Conservation (phyloP, 257 asterid species). For the Nicotiana undulata region DNA sequence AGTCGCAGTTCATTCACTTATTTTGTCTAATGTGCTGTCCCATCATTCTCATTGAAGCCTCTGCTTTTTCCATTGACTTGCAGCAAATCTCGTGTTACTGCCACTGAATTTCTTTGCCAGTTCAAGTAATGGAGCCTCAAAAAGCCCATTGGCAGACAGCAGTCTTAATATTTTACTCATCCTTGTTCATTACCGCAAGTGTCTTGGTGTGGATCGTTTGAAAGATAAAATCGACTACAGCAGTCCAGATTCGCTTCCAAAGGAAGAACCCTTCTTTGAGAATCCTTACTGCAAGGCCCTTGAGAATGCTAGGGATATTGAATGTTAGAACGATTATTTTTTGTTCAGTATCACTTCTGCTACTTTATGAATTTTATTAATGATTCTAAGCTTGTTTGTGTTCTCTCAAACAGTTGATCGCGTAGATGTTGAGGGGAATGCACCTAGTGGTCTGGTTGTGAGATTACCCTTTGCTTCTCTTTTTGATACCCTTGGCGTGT, state of each 20-base stretch:
- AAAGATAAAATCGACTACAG: slow-evolving; percentile 43
- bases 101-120: slow-evolving; percentile 73
- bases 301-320: slow-evolving; percentile 74
- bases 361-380: slow-evolving; percentile 3
- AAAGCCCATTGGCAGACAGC: slow-evolving; percentile 70
- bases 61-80: slow-evolving; percentile 24
- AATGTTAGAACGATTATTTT: slow-evolving; percentile 42
- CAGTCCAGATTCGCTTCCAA: slow-evolving; percentile 40
- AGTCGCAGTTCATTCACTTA: neutral
- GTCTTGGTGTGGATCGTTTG: slow-evolving; percentile 42
- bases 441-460: slow-evolving; percentile 49
- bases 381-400: slow-evolving; percentile 14
- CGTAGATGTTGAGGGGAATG: slow-evolving; percentile 72
- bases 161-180: slow-evolving; percentile 80
- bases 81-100: slow-evolving; percentile 79
- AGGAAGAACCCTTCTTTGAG: slow-evolving; percentile 70
- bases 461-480: slow-evolving; percentile 91
- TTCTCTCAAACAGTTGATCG: slow-evolving; percentile 73
- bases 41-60: slow-evolving; percentile 19
- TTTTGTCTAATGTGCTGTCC: neutral
- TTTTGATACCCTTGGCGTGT: slow-evolving; percentile 91
- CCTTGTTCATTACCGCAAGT: slow-evolving; percentile 65
- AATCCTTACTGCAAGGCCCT: slow-evolving; percentile 84
- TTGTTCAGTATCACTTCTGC: slow-evolving; percentile 13
- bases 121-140: slow-evolving; percentile 70